Evolutionary conservation across 176 grass and related monocot species (phyloP).

Genomic region (Pontederia paniculata): DNA sequence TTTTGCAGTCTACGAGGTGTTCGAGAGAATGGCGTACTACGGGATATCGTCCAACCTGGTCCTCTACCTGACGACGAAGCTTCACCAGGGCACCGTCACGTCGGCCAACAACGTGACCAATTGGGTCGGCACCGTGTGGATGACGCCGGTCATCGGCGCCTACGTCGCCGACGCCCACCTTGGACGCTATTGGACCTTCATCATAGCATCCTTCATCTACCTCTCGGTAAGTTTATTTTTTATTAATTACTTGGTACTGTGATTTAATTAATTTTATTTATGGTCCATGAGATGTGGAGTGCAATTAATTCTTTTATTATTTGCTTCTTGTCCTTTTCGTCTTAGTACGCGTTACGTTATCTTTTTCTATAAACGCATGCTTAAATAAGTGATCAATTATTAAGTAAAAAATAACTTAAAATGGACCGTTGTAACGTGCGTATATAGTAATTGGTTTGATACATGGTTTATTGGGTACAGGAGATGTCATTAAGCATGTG

Average conservation of each 20-base stretch:
- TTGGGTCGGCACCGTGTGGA: constrained; percentile 84
- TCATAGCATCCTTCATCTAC: constrained; percentile 55
- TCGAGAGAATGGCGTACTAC: constrained; percentile 89
- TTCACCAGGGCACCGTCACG: constrained; percentile 66
- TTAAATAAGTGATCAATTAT: no score
- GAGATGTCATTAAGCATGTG: no score
- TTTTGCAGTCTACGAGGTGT: constrained; percentile 72
- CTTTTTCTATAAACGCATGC: no score
- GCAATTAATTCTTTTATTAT: no score
- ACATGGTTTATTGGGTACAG: no score
- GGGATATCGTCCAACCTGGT: constrained; percentile 92
- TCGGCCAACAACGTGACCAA: constrained; percentile 88
- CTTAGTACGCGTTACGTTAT: no score
- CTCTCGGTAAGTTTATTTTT: constrained; percentile 55
- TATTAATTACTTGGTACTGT: neutral
- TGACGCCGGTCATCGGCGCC: constrained; percentile 79
- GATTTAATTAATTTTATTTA: neutral
- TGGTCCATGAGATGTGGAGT: no score
- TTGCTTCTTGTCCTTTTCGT: no score
- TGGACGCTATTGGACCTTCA: constrained; percentile 85
- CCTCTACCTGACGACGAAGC: constrained; percentile 62
- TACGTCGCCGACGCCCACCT: constrained; percentile 86
- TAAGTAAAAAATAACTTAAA: no score
- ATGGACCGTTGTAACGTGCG: no score
- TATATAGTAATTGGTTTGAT: no score